Evolutionary conservation across 345 rosid genomes (phyloP), one percentile per base, ranked within the genome.

Genomic region (Moringa oleifera): DNA sequence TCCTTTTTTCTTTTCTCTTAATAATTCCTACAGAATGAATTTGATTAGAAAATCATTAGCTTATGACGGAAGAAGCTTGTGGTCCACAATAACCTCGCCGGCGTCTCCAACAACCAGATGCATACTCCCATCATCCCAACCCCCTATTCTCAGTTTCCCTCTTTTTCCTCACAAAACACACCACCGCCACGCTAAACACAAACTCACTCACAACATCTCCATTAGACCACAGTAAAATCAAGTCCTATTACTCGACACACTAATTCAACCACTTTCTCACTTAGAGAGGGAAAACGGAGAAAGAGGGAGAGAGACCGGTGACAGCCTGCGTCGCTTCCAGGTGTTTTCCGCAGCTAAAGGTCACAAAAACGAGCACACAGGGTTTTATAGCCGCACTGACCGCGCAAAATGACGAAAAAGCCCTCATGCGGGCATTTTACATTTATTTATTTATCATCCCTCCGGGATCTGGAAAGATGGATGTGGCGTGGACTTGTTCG

Each of bases 51-150:
- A 68, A 87, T 80, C 83, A 85, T 85, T 63, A 81, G 80, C 98
- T 92, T 92, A 76, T 92, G 98, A 64, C 98, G 98, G 61, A 92
- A 92, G 83, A 92, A 92, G 77, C 98, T 92, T 0, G 98, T 89
- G 52, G 81, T 92, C 98, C 98, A 92, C 45, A 92, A 79, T 64
- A 89, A 67, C 88, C 96, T 92, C 58, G 95, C 91, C 59, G 98
- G 95, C 49, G 85, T 81, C 58, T 79, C 93, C 64, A 92, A 67
- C 36, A 91, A 95, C 51, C 89, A 89, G 47, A 85, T 76, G 63
- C 91, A 87, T 81, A 68, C 80, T 73, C 97, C 98, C 98, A 92
- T 92, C 91, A 86, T 70, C 8, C 22, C 36, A 55, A 63, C 67
- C 58, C 68, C 47, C 67, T n/a, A n/a, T n/a, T n/a, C n/a, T n/a